Conservation (phyloP, 2,329 filamentous ascomycete genomes). For the Saccharata proteae region DNA sequence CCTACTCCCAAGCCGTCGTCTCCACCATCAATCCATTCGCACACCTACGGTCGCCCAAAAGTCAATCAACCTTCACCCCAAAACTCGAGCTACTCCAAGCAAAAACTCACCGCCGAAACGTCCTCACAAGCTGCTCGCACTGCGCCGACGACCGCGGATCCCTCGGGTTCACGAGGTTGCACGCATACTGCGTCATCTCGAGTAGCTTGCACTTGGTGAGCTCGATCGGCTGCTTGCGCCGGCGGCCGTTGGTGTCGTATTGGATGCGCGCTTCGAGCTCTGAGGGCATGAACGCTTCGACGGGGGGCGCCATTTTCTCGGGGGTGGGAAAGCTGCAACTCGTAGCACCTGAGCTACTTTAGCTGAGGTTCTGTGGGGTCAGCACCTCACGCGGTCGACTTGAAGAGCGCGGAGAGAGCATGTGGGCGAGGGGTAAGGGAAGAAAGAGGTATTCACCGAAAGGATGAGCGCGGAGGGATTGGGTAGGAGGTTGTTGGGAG, state of each 20-base stretch:
- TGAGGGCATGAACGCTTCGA: slow-evolving; percentile 40
- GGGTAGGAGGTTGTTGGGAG: slow-evolving; percentile 39
- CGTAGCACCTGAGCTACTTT: neutral
- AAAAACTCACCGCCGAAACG: slow-evolving; percentile 44
- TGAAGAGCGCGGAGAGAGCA: slow-evolving; percentile 3
- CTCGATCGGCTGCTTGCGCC: slow-evolving; percentile 41
- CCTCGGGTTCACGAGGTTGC: slow-evolving; percentile 36
- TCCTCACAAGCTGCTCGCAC: slow-evolving; percentile 45
- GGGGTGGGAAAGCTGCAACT: too few relatives aligned
- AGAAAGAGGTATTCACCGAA: slow-evolving; percentile 6
- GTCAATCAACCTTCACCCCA: slow-evolving; percentile 10
- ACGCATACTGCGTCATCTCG: slow-evolving; percentile 52
- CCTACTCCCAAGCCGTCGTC: slow-evolving; percentile 51
- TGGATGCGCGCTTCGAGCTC: slow-evolving; percentile 41
- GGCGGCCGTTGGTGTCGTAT: slow-evolving; percentile 37
- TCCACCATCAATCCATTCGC: slow-evolving; percentile 46
- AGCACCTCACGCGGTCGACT: neutral
- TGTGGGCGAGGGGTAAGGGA: slow-evolving; percentile 3
- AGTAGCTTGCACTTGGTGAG: slow-evolving; percentile 44
- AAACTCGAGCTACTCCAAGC: neutral
- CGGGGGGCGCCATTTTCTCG: slow-evolving; percentile 43
- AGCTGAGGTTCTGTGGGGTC: neutral
- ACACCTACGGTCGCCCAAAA: slow-evolving; percentile 27
- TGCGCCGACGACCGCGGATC: slow-evolving; percentile 31
- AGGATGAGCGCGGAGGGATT: slow-evolving; percentile 32